phyloP scores from a whole-genome alignment of 140 eudicot species.

The Artemisia princeps region DNA sequence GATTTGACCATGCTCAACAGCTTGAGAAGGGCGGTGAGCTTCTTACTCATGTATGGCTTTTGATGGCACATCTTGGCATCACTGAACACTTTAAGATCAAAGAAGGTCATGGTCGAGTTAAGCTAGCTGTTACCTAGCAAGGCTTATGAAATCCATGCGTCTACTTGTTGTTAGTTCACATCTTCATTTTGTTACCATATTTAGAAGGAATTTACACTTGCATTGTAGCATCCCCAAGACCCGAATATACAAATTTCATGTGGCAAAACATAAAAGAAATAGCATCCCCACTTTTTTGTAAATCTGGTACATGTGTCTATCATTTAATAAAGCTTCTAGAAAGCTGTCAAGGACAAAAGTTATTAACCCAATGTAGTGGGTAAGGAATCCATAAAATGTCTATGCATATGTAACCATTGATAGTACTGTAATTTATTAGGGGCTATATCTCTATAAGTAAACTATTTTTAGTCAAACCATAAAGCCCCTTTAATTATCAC shows the following conservation, averaged over 20 bases:
- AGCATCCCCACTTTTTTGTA: not conserved
- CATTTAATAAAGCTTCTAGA: too few species aligned
- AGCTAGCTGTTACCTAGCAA: slow-evolving; percentile 28
- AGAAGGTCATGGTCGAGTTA: slow-evolving; percentile 46
- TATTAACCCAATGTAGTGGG: not conserved
- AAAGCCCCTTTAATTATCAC: too few species aligned
- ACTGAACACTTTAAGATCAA: slow-evolving; percentile 49
- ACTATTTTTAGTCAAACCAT: too few species aligned
- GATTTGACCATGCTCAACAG: slow-evolving; percentile 46
- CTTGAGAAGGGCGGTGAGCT: slow-evolving; percentile 49
- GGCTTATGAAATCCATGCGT: not conserved
- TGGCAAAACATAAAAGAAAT: too few species aligned
- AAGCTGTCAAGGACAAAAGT: not conserved
- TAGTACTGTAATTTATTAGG: too few species aligned
- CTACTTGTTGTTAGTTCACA: not conserved
- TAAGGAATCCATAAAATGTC: not conserved
- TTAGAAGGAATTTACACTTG: not conserved
- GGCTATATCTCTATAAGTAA: too few species aligned
- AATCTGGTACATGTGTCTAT: not conserved
- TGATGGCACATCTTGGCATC: slow-evolving; percentile 56
- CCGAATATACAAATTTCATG: too few species aligned
- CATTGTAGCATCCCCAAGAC: too few species aligned
- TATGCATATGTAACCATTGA: not conserved
- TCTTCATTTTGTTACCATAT: not conserved
- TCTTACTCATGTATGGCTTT: slow-evolving; percentile 53